These are phyloP conservation scores for Penicillium frequentans DNA, from an alignment of 2,329 filamentous ascomycete species.

Conservation along the genomic window DNA sequence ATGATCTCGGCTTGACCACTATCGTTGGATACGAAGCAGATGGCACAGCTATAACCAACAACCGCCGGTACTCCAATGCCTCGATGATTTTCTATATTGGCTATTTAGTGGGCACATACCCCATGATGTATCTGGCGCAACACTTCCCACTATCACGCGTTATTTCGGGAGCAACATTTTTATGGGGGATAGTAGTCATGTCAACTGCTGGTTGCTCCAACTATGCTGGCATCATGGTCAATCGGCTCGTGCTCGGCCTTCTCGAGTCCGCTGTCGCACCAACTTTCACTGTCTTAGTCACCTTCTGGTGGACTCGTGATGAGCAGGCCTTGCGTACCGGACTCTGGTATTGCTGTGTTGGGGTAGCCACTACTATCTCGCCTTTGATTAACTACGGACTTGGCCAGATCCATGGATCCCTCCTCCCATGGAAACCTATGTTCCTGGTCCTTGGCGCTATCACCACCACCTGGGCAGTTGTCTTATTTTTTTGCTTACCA, in stretches of 20 bases:
- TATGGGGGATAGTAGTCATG: slow-evolving; percentile 1
- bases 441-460: slow-evolving; percentile 2
- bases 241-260: not conserved
- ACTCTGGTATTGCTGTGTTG: slow-evolving; percentile 4
- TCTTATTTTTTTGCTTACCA: not conserved
- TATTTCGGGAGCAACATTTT: not conserved
- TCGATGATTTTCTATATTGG: slow-evolving; percentile 6
- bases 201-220: slow-evolving; percentile 1
- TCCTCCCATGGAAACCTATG: not conserved
- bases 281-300: slow-evolving; percentile 1
- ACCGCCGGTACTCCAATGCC: not conserved
- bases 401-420: not conserved
- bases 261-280: slow-evolving; percentile 3
- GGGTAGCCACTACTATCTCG: not conserved
- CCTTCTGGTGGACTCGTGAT: slow-evolving; percentile 6
- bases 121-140: slow-evolving; percentile 2
- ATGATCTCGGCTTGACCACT: not conserved
- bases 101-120: slow-evolving; percentile 2
- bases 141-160: not conserved
- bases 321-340: slow-evolving; percentile 3
- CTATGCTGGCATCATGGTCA: slow-evolving; percentile 2
- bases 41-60: not conserved
- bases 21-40: not conserved
- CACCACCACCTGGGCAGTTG: not conserved
- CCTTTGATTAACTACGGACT: slow-evolving; percentile 2